Base-by-base conservation (phyloP, 2,329 filamentous ascomycete genomes). In the Apiospora marii region DNA sequence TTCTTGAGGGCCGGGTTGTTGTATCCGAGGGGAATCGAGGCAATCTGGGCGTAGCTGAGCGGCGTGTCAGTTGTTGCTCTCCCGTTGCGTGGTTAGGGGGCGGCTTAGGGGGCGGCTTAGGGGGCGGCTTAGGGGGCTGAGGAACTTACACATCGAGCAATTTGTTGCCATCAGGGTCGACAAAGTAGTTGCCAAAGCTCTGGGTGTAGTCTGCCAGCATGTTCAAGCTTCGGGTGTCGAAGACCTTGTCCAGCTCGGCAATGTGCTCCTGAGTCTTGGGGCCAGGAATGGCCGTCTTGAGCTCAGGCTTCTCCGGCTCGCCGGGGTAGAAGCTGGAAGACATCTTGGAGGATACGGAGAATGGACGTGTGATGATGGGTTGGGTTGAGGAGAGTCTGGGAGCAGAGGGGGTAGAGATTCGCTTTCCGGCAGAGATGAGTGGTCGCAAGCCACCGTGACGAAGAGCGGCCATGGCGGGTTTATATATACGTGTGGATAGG, bases 21-120 rank as follows among this genome's bases (percentile, higher is more conserved):
- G 89, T 98, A 98, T 74, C 95, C 95, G 67, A 98, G 88, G 4
- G 95, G 93, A 78, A 98, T 98, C 58, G 94, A 97, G 75, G 95
- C 95, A 80, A 98, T 98, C 84, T 98, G 95, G 70, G 95, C 93
- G 80, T 96, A 96, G 73, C 92, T 93, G 76, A 67, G 46, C 30
- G 48, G 67, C 34, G 41, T 3, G 46, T 12, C 44, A 67, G 72
- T 53, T 22, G n/a, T 22, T 5, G 48, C 19, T 64, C 16, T 67
- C 16, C 16, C 37, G 13, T 14, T 27, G 27, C 16, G 24, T 37
- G 34, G 24, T 37, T 70, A 37, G 64, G 69, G 37, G 44, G 64
- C 51, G 34, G 34, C 24, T n/a, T n/a, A n/a, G n/a, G n/a, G n/a
- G n/a, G n/a, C n/a, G n/a, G n/a, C n/a, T n/a, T n/a, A n/a, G n/a